phyloP scores from a whole-genome alignment of 2,329 filamentous ascomycete genomes.

The Stemphylium lycopersici region DNA sequence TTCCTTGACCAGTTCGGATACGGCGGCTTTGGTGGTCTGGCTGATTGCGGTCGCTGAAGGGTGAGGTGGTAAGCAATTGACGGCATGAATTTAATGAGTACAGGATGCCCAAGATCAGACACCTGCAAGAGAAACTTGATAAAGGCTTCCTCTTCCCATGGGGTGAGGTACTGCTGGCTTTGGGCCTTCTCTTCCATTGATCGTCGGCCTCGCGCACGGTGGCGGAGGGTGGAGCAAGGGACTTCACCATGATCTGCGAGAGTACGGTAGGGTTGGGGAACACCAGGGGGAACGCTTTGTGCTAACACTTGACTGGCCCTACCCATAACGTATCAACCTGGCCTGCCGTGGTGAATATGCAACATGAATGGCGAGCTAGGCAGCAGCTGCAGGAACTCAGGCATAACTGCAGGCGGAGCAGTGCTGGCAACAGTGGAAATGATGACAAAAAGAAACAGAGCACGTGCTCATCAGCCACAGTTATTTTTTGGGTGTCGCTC shows the following conservation, averaged over 20 bases:
- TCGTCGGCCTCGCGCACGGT: constrained; percentile 29
- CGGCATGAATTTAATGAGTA: constrained; percentile 26
- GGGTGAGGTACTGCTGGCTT: constrained; percentile 36
- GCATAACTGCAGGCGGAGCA: too few relatives aligned
- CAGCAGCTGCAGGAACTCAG: too few relatives aligned
- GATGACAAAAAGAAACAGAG: too few relatives aligned
- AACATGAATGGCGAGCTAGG: too few relatives aligned
- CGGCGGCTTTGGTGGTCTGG: background rate
- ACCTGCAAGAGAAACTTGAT: constrained; percentile 23
- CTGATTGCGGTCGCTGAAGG: constrained; percentile 12
- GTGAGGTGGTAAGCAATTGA: constrained; percentile 19
- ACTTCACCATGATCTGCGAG: background rate
- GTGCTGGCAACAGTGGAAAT: too few relatives aligned
- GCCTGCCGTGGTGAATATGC: too few relatives aligned
- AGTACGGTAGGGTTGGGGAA: background rate
- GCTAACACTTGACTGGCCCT: background rate
- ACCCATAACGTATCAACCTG: too few relatives aligned
- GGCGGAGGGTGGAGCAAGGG: constrained; percentile 6
- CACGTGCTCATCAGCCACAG: too few relatives aligned
- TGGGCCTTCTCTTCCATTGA: constrained; percentile 36
- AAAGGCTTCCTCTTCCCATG: constrained; percentile 34
- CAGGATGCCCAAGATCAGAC: constrained; percentile 15
- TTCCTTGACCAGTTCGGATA: background rate
- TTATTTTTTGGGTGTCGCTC: too few relatives aligned
- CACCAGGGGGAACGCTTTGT: background rate